Evolutionary conservation across 1,284 basidiomycete species (phyloP).

Genomic region (Pseudozyma flocculosa): DNA sequence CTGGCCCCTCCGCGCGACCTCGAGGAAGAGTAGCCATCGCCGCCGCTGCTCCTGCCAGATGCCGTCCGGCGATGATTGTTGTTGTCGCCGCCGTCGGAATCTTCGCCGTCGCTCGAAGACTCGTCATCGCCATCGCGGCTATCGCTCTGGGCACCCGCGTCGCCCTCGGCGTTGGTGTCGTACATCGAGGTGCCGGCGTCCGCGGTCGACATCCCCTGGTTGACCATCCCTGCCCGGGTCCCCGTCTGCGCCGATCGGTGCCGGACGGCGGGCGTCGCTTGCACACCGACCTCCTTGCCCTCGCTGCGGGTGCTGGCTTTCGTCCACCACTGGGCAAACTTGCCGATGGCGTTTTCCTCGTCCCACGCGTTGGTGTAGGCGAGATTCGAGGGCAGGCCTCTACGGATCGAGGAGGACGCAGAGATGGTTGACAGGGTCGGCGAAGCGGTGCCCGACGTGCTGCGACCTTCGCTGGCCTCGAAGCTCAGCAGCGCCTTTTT

Average conservation of each 20-base stretch:
- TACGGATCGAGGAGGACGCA: not conserved
- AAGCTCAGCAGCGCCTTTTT: not conserved
- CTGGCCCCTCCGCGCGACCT: slow-evolving; percentile 23
- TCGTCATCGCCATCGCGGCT: slow-evolving; percentile 49
- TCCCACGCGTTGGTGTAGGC: slow-evolving; percentile 48
- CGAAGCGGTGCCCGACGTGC: not conserved
- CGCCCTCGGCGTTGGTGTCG: slow-evolving; percentile 1
- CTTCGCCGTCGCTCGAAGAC: slow-evolving; percentile 31
- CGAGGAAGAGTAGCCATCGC: slow-evolving; percentile 1
- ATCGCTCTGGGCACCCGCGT: slow-evolving; percentile 10
- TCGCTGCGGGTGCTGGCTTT: not conserved
- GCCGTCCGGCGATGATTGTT: not conserved
- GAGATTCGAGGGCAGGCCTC: slow-evolving; percentile 31
- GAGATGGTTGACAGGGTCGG: not conserved
- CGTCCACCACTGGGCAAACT: slow-evolving; percentile 20
- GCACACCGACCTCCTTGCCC: not conserved
- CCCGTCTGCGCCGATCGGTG: not conserved
- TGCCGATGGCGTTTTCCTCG: slow-evolving; percentile 30
- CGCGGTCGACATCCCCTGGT: not conserved
- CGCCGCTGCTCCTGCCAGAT: no score
- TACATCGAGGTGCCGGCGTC: not conserved
- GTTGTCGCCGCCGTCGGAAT: slow-evolving; percentile 13
- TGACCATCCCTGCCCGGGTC: not conserved
- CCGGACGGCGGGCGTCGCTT: not conserved
- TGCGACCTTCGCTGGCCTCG: not conserved